phyloP scores from a whole-genome alignment of 2,329 filamentous ascomycete genomes.

The Diaporthe eres region DNA sequence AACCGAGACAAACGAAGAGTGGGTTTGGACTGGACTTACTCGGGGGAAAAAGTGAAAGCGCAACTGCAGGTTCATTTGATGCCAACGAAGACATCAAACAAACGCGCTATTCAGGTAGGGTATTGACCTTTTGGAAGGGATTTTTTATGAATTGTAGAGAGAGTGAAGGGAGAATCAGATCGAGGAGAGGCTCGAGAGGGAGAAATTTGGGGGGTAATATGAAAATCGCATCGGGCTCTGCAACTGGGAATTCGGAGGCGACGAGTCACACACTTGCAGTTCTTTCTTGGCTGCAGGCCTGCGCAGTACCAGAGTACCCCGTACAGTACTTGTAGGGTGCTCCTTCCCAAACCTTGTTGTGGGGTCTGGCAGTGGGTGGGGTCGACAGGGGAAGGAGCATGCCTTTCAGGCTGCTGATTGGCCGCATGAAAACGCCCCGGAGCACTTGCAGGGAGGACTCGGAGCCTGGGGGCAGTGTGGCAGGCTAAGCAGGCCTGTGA shows the following conservation, averaged over 20 bases:
- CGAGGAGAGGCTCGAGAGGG: conserved; percentile 3
- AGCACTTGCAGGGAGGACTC: conserved; percentile 23
- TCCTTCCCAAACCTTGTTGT: conserved; percentile 17
- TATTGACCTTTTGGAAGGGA: conserved; percentile 37
- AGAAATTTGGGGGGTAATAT: conserved; percentile 41
- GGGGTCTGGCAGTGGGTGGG: conserved; percentile 17
- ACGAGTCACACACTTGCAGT: conserved; percentile 21
- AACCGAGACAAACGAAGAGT: conserved; percentile 44
- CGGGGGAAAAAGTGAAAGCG: conserved; percentile 70
- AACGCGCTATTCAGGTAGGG: conserved; percentile 76
- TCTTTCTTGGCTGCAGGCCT: background rate
- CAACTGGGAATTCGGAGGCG: conserved; percentile 10
- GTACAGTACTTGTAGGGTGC: background rate
- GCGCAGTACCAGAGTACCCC: background rate
- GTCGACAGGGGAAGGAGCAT: background rate
- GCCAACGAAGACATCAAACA: conserved; percentile 87
- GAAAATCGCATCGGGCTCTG: conserved; percentile 8
- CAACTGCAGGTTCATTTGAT: conserved; percentile 99
- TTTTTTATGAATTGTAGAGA: conserved; percentile 35
- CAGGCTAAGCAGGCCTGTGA: background rate
- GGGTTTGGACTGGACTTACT: conserved; percentile 63
- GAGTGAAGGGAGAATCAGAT: background rate
- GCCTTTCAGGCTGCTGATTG: background rate
- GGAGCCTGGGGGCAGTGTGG: conserved; percentile 12
- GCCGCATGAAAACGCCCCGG: conserved; percentile 29